Evolutionary conservation across 352 stramenopile genomes (phyloP), one percentile per base, ranked within the genome.

Genomic region (Globisporangium barbulae): DNA sequence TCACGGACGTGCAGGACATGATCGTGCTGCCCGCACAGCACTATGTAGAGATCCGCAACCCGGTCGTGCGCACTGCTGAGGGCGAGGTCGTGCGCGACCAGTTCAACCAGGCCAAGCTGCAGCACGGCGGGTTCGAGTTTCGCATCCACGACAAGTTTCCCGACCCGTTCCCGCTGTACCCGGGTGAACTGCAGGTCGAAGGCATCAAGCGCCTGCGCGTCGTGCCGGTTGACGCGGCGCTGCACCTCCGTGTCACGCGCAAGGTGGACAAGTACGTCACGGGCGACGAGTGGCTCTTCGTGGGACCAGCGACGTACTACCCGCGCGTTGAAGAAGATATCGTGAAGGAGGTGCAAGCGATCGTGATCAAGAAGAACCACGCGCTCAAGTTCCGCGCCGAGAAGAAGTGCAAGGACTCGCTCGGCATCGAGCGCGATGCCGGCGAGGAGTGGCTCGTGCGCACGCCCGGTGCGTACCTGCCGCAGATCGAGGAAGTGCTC

Each of bases 371-470:
- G 62, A 91, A 86, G 63, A 91, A 93, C 76, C 71, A 90, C 42
- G 84, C 84, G 42, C 72, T 93, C 71, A 90, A 91, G 66, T 89
- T 93, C 47, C 81, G 82, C 4, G 82, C 84, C 13, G 81, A 88
- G 64, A 93, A 93, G 70, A 93, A 90, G 61, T 93, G 81, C 71
- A 82, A 70, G 25, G 84, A 93, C 63, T 70, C 81, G 45, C 74
- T 88, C 42, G 81, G 75, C 33, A 74, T 81, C 13, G 69, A 77
- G 44, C 84, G 75, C 37, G 84, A 89, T 19, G 84, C 84, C 1
- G 84, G 84, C 21, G 84, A 91, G 59, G 84, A 93, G 72, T 93
- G 83, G 82, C 80, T 93, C 30, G 81, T 93, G 54, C 82, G 84
- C 33, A 83, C 70, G 8, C 81, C 82, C 0, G 84, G 84, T 19